A percentile compares a stretch with the other conserved stretches of the same genome.
phyloP scores from a whole-genome alignment of 2,329 filamentous ascomycete genomes.

The Claviceps sp. region DNA sequence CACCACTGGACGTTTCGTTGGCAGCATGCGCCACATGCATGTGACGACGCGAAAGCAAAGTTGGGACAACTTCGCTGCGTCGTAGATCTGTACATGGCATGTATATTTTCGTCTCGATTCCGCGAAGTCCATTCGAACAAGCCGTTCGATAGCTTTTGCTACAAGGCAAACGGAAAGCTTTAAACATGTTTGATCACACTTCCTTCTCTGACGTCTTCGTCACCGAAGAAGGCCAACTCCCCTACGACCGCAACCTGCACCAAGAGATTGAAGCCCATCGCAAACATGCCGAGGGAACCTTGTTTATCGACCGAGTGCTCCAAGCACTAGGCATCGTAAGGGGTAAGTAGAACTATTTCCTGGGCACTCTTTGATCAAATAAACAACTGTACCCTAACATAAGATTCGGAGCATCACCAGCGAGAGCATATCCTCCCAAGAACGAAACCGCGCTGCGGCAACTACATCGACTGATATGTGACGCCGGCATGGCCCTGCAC shows the following conservation, averaged over 20 bases:
- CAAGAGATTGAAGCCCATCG: constrained; percentile 54
- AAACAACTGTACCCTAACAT: neutral
- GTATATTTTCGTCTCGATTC: neutral
- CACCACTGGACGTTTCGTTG: neutral
- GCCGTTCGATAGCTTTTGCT: neutral
- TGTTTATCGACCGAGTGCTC: constrained; percentile 72
- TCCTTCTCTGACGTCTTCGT: constrained; percentile 58
- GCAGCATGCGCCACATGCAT: constrained; percentile 9
- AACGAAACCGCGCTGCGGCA: constrained; percentile 52
- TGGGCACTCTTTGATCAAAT: no score
- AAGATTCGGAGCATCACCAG: constrained; percentile 11
- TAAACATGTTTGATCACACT: constrained; percentile 47
- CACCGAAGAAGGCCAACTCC: constrained; percentile 37
- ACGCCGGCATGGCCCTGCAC: constrained; percentile 50
- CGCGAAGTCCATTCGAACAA: neutral
- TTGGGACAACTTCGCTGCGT: neutral
- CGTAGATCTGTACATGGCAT: neutral
- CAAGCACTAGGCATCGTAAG: constrained; percentile 55
- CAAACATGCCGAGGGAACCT: constrained; percentile 51
- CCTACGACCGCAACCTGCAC: constrained; percentile 47
- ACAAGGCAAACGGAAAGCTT: neutral
- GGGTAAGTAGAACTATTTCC: constrained; percentile 30
- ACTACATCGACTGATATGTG: constrained; percentile 57
- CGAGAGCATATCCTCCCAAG: constrained; percentile 62
- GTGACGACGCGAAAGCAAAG: constrained; percentile 8